A percentile compares a stretch with the other conserved stretches of the same genome.
These are phyloP conservation scores for Thelephora aurantiotincta DNA, from an alignment of 768 basidiomycete genomes.

Conservation along the genomic window DNA sequence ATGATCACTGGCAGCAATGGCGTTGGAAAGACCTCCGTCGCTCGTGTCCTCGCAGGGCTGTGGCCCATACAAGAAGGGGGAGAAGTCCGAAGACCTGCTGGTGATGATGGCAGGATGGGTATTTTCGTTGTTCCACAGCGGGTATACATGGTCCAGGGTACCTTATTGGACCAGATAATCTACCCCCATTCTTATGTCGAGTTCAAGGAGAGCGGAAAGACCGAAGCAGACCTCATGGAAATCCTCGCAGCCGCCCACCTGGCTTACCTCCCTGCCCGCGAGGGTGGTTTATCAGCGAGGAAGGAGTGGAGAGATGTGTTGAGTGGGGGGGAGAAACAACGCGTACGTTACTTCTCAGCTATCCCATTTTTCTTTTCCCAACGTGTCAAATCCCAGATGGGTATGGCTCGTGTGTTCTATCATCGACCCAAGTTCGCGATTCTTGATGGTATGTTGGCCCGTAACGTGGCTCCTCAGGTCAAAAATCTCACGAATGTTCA, in stretches of 20 bases:
- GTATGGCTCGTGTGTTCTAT: constrained; percentile 86
- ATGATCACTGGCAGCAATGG: constrained; percentile 93
- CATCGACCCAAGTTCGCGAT: constrained; percentile 74
- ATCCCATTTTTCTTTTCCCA: constrained; percentile 1
- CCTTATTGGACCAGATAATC: constrained; percentile 84
- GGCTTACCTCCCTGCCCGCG: constrained; percentile 71
- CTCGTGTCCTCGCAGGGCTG: constrained; percentile 77
- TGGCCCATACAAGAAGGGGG: constrained; percentile 51
- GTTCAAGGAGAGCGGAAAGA: constrained; percentile 44
- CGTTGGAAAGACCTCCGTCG: constrained; percentile 83
- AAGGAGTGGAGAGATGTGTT: constrained; percentile 97
- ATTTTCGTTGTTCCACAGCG: constrained; percentile 87
- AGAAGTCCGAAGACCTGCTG: constrained; percentile 13
- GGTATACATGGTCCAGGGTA: constrained; percentile 83
- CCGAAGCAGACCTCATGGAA: constrained; percentile 52
- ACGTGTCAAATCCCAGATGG: constrained; percentile 41
- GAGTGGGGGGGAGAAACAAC: constrained; percentile 94
- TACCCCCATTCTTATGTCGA: constrained; percentile 81
- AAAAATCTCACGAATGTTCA: constrained; percentile 14
- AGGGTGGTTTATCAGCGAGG: constrained; percentile 78
- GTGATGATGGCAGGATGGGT: constrained; percentile 29
- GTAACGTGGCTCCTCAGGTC: neutral
- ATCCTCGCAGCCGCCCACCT: constrained; percentile 77
- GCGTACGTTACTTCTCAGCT: constrained; percentile 28
- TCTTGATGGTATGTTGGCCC: constrained; percentile 53